Evolutionary conservation across 352 stramenopile genomes (phyloP).

Genomic region (Bremia lactucae): DNA sequence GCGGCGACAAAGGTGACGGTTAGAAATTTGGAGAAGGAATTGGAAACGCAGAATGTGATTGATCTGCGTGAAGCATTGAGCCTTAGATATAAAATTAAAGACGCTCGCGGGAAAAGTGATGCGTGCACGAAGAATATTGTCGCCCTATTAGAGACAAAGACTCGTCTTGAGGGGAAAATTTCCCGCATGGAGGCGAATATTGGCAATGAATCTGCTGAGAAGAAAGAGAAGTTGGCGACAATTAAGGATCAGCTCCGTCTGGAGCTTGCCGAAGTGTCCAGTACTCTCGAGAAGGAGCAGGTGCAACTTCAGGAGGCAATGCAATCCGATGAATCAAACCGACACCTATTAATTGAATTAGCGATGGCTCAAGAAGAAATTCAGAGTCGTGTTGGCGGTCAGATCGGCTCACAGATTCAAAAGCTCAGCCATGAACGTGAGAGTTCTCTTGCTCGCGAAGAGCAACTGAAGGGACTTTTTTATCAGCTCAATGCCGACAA

Average conservation of each 20-base stretch:
- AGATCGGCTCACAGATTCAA: constrained; percentile 31
- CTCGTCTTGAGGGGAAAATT: constrained; percentile 25
- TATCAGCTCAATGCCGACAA: constrained; percentile 25
- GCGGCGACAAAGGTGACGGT: constrained; percentile 27
- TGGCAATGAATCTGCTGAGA: constrained; percentile 18
- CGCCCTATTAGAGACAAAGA: constrained; percentile 27
- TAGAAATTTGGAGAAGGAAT: constrained; percentile 25
- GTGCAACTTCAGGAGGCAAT: constrained; percentile 24
- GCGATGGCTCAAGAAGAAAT: constrained; percentile 34
- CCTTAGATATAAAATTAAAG: constrained; percentile 36
- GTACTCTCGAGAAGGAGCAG: constrained; percentile 23
- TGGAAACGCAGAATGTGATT: constrained; percentile 19
- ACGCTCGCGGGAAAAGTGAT: constrained; percentile 28
- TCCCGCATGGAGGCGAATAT: constrained; percentile 31
- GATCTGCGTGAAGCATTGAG: constrained; percentile 30
- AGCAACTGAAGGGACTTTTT: constrained; percentile 29
- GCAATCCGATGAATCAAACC: constrained; percentile 24
- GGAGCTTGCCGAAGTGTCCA: constrained; percentile 21
- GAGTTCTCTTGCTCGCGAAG: constrained; percentile 27
- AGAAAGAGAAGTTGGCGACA: constrained; percentile 16
- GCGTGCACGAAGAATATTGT: constrained; percentile 23
- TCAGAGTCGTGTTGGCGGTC: constrained; percentile 24
- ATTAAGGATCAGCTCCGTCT: constrained; percentile 17
- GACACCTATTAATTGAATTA: constrained; percentile 29
- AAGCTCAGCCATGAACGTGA: constrained; percentile 41